Evolutionary conservation across 2,329 filamentous ascomycete genomes (phyloP), one percentile per base, ranked within the genome.

Genomic region (Microdochium bolleyi): DNA sequence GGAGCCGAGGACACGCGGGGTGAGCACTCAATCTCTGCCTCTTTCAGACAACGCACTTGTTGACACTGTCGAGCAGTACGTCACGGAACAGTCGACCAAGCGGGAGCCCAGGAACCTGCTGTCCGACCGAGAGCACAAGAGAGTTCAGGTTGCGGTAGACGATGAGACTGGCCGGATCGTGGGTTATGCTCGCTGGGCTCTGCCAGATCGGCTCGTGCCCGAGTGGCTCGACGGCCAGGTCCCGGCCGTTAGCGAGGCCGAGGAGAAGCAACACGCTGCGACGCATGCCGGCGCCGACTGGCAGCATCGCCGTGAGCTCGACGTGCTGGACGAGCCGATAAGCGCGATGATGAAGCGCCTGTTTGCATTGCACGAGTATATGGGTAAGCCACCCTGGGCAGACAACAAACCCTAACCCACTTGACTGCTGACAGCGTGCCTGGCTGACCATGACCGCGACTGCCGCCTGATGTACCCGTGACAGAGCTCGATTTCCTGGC

Each of bases 401-500:
- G n/a, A n/a, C n/a, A 9, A 16, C n/a, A 22, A 41, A 16, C 2
- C 38, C 16, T 41, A 16, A 25, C n/a, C 10, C 5, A 16, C 22
- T 4, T 50, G 24, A 9, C n/a, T 14, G 24, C 46, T 53, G 22
- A 53, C 19, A 34, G 13, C 19, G n/a, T n/a, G 2, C 10, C n/a
- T 41, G 37, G 19, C 41, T 46, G 19, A 46, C 41, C 41, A 46
- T 46, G 13, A 14, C 13, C 16, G 34, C 34, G 13, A 14, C 13
- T 38, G 34, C 34, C 34, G 4, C 34, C 4, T 16, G 7, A 5
- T 30, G 27, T 8, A 38, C 19, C 13, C 19, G 19, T 19, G 41
- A 22, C 27, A 63, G 60, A 54, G 14, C 58, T 63, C 7, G 61
- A 62, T 13, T 64, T 60, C 51, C 57, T 65, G 2, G 60, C 59